Percentiles rank a stretch among this genome's conserved stretches.
Evolutionary conservation across 176 grass and related monocot species (phyloP).

Genomic region (Oryza officinalis): DNA sequence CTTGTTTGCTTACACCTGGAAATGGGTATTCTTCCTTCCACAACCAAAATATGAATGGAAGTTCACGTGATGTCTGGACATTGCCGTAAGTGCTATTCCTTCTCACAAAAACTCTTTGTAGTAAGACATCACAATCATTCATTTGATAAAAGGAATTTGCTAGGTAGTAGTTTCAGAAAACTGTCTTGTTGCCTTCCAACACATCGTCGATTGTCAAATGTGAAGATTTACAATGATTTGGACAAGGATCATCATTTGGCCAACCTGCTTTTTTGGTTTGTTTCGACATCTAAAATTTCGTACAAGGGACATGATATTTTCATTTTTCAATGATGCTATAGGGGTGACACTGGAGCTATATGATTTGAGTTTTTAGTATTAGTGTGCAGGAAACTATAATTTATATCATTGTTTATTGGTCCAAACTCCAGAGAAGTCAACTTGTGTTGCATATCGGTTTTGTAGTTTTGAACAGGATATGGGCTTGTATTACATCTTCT

Average conservation of each 20-base stretch:
- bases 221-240: not conserved
- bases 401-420: not conserved
- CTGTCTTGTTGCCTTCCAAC: not conserved
- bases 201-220: not conserved
- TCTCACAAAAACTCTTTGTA: slow-evolving; percentile 12
- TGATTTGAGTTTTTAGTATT: not conserved
- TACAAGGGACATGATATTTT: not conserved
- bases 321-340: not conserved
- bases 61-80: slow-evolving; percentile 65
- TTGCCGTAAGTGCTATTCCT: slow-evolving; percentile 72
- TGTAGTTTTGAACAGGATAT: slow-evolving; percentile 6
- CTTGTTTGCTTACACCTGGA: slow-evolving; percentile 79
- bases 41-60: slow-evolving; percentile 40
- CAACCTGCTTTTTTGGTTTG: slow-evolving; percentile 11
- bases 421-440: not conserved
- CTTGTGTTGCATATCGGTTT: slow-evolving; percentile 1
- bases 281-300: not conserved
- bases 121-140: not conserved
- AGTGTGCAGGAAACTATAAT: not conserved
- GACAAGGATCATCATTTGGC: not conserved
- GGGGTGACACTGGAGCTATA: not conserved
- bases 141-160: not conserved
- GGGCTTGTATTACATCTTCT: not conserved
- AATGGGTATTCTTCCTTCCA: slow-evolving; percentile 56
- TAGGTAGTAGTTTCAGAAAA: not conserved